phyloP scores from a whole-genome alignment of 78 protist genomes.

The Isochrysis galbana region DNA sequence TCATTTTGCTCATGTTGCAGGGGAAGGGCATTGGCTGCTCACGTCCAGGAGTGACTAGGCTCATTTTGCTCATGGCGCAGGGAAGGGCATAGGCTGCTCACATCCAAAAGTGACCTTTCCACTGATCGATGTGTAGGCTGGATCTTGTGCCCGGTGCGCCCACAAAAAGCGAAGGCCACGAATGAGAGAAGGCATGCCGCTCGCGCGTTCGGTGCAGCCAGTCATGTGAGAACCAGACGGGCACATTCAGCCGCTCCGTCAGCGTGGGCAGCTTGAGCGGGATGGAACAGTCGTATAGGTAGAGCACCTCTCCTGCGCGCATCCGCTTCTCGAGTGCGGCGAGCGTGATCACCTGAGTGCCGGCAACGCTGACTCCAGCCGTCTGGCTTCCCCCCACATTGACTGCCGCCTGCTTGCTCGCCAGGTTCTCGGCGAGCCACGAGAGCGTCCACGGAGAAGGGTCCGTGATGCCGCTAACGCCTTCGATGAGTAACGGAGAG shows the following conservation, averaged over 20 bases:
- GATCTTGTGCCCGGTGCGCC: background rate
- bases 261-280: background rate
- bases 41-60: too few relatives aligned
- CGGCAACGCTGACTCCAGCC: background rate
- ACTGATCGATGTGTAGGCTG: background rate
- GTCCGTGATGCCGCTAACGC: background rate
- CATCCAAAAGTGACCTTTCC: background rate
- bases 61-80: too few relatives aligned
- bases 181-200: background rate
- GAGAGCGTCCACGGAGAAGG: background rate
- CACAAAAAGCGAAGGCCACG: constrained; percentile 14
- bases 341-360: background rate
- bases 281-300: background rate
- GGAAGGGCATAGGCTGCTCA: too few relatives aligned
- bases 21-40: too few relatives aligned
- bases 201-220: background rate
- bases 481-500: background rate
- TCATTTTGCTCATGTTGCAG: too few relatives aligned
- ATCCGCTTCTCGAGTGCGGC: background rate
- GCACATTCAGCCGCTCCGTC: background rate
- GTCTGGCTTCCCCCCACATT: background rate
- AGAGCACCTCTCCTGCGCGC: background rate
- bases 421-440: background rate
- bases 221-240: background rate
- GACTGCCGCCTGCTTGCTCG: background rate